A percentile compares a stretch with the other conserved stretches of the same genome.
phyloP scores from a whole-genome alignment of 1,139 yeast genomes.

The Blastobotrys proliferans region DNA sequence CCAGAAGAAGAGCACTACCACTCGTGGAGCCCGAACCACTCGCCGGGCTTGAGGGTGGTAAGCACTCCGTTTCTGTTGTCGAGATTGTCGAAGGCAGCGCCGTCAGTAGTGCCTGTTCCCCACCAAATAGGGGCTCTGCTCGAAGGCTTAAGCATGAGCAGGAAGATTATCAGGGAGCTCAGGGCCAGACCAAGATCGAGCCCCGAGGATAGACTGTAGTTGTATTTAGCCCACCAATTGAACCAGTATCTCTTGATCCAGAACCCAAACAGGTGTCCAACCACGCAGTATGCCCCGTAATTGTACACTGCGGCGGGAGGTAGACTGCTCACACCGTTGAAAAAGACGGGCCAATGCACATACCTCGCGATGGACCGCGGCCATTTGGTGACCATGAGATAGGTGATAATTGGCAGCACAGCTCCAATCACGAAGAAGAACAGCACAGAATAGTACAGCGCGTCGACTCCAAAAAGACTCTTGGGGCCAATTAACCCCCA shows the following conservation, averaged over 20 bases:
- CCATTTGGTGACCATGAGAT: conserved; percentile 47
- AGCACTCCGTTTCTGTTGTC: conserved; percentile 24
- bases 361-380: conserved; percentile 44
- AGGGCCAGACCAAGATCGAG: conserved; percentile 54
- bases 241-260: conserved; percentile 48
- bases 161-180: conserved; percentile 47
- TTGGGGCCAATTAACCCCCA: conserved; percentile 68
- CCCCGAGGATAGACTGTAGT: conserved; percentile 55
- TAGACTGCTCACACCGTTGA: conserved; percentile 46
- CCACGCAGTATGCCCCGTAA: conserved; percentile 45
- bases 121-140: conserved; percentile 50
- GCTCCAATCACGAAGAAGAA: conserved; percentile 48
- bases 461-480: conserved; percentile 41
- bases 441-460: conserved; percentile 39
- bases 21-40: conserved; percentile 27
- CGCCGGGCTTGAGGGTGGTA: conserved; percentile 20
- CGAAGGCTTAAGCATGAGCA: conserved; percentile 38
- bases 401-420: conserved; percentile 40
- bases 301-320: conserved; percentile 56
- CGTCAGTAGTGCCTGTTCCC: conserved; percentile 41
- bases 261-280: conserved; percentile 51
- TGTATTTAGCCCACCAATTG: conserved; percentile 66
- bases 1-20: no score
- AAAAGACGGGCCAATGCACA: conserved; percentile 49
- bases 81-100: conserved; percentile 26